A percentile compares a stretch with the other conserved stretches of the same genome.
These are phyloP conservation scores for Aspergillus piperis DNA, from an alignment of 2,329 filamentous ascomycete genomes.

Conservation along the genomic window DNA sequence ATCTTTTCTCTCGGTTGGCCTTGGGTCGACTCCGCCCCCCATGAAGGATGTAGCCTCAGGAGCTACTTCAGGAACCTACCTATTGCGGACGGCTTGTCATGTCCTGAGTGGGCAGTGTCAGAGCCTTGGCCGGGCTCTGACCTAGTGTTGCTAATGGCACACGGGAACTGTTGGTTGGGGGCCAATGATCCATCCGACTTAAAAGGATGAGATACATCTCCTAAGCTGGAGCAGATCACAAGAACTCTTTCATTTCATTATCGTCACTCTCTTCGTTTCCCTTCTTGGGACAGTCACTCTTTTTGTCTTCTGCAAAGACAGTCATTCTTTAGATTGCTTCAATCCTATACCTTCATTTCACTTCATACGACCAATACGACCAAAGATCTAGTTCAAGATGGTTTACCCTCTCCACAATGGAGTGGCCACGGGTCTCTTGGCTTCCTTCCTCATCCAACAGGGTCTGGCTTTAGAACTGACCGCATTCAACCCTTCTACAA, in stretches of 20 bases:
- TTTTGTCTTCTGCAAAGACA: background rate
- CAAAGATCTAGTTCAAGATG: constrained; percentile 12
- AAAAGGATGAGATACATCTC: background rate
- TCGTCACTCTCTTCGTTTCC: background rate
- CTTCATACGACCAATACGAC: background rate
- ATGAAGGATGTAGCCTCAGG: background rate
- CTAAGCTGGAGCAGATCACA: background rate
- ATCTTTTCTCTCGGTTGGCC: background rate
- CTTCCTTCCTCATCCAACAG: constrained; percentile 17
- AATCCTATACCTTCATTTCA: background rate
- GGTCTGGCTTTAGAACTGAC: constrained; percentile 19
- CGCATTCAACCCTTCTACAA: constrained; percentile 14
- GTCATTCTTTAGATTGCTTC: background rate
- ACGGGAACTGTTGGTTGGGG: constrained; percentile 3
- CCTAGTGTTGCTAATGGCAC: background rate
- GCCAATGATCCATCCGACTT: constrained; percentile 1
- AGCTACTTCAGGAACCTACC: background rate
- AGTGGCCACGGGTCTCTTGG: constrained; percentile 17
- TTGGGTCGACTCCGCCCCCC: constrained; percentile 1
- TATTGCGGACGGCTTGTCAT: background rate
- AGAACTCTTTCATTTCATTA: background rate
- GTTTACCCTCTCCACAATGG: constrained; percentile 16
- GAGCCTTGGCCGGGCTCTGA: background rate
- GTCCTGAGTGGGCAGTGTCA: background rate
- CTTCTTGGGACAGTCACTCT: constrained; percentile 1